A percentile compares a stretch with the other conserved stretches of the same genome.
Evolutionary conservation across 768 basidiomycete genomes (phyloP).

Genomic region (Tricholoma saponaceum): DNA sequence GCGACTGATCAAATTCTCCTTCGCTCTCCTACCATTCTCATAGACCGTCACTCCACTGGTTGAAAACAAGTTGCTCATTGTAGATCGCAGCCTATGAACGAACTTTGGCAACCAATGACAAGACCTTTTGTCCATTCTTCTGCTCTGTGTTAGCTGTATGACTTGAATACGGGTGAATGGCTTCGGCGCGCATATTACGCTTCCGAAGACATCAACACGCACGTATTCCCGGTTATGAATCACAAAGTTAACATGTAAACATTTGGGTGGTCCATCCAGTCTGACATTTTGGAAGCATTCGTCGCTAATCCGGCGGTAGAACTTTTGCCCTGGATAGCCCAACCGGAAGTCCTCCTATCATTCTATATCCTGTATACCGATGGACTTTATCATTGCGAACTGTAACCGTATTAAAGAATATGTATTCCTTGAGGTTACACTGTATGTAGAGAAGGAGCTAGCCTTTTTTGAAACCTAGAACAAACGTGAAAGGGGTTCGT

Average conservation of each 20-base stretch:
- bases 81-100: constrained; percentile 52
- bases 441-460: constrained; percentile 19
- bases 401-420: constrained; percentile 1
- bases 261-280: constrained; percentile 50
- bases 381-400: not conserved
- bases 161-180: constrained; percentile 83
- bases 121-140: constrained; percentile 57
- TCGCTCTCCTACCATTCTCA: constrained; percentile 69
- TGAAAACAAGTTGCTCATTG: not conserved
- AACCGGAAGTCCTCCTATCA: constrained; percentile 49
- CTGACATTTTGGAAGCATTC: not conserved
- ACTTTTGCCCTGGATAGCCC: constrained; percentile 55
- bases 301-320: constrained; percentile 27
- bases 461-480: constrained; percentile 70
- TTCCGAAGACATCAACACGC: constrained; percentile 79
- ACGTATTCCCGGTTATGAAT: constrained; percentile 89
- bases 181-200: constrained; percentile 86
- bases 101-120: no score
- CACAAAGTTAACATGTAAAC: constrained; percentile 74
- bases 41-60: constrained; percentile 27
- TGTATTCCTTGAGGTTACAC: not conserved
- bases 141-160: constrained; percentile 86
- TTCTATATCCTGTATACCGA: constrained; percentile 59
- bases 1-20: constrained; percentile 41
- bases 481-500: not conserved